These are phyloP conservation scores for Adiantum capillusveneris DNA, from an alignment of 75 land plant species.

Conservation along the genomic window DNA sequence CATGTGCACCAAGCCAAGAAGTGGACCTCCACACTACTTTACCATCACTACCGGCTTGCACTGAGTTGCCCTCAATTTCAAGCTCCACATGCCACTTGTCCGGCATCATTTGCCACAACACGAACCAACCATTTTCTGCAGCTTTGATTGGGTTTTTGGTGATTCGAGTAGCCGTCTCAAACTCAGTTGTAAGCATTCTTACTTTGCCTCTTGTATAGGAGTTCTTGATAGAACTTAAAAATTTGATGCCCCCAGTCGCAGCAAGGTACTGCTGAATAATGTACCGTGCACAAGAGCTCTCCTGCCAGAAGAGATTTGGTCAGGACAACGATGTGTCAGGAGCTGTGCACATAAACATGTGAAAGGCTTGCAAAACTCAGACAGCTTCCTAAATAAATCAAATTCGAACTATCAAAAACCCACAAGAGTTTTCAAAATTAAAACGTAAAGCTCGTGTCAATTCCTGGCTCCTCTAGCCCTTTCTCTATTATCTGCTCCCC, in stretches of 20 bases:
- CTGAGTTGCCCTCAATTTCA: constrained; percentile 55
- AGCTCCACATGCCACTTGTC: constrained; percentile 88
- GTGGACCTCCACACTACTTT: constrained; percentile 74
- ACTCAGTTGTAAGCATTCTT: constrained; percentile 61
- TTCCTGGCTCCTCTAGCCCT: no score
- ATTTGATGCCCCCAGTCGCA: constrained; percentile 30
- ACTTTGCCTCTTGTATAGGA: constrained; percentile 64
- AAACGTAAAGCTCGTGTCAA: no score
- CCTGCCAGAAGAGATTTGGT: no score
- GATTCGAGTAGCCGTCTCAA: constrained; percentile 46
- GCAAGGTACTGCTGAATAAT: constrained; percentile 50
- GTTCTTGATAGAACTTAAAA: constrained; percentile 33
- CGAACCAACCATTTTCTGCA: constrained; percentile 66
- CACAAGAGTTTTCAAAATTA: no score
- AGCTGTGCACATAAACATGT: no score
- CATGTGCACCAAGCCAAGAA: constrained; percentile 85
- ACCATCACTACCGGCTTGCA: constrained; percentile 53
- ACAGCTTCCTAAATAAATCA: no score
- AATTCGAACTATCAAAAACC: no score
- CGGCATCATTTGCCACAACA: constrained; percentile 75
- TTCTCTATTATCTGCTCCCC: no score
- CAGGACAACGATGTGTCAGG: no score
- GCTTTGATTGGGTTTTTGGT: constrained; percentile 35
- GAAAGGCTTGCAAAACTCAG: no score
- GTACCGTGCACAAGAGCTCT: constrained; percentile 39